phyloP scores from a whole-genome alignment of 169 alveolate species.

The Cyclospora cayetanensis region DNA sequence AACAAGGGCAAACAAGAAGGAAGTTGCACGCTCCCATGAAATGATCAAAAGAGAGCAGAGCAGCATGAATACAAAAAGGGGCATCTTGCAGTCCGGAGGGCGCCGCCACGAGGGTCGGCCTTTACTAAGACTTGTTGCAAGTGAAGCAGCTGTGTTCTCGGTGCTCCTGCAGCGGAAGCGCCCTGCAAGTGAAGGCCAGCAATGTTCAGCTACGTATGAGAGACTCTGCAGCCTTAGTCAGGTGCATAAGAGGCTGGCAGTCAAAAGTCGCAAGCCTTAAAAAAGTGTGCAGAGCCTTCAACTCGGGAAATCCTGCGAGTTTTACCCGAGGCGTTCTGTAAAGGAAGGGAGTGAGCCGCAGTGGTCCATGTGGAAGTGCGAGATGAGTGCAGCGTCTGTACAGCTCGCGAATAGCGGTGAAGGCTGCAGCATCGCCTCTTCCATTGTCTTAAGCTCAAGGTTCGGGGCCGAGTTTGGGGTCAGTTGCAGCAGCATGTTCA shows the following conservation, averaged over 20 bases:
- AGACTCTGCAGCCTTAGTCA: no score
- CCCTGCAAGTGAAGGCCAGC: no score
- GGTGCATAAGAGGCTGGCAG: no score
- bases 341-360: slow-evolving; percentile 99
- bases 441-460: slow-evolving; percentile 80
- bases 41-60: neutral
- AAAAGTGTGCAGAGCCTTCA: no score
- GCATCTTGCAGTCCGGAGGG: no score
- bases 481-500: slow-evolving; percentile 77
- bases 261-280: no score
- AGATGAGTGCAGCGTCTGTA: slow-evolving; percentile 56
- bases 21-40: neutral
- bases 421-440: slow-evolving; percentile 95
- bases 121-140: no score
- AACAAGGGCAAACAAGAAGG: neutral
- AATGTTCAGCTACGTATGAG: no score
- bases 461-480: neutral
- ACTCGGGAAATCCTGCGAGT: no score
- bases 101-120: no score
- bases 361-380: slow-evolving; percentile 99
- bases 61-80: neutral
- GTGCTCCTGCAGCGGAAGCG: no score
- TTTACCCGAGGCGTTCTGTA: slow-evolving; percentile 91
- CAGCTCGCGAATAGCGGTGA: slow-evolving; percentile 87
- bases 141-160: no score